Evolutionary conservation across 2,329 filamentous ascomycete species (phyloP).

Genomic region (Fusarium sp.): DNA sequence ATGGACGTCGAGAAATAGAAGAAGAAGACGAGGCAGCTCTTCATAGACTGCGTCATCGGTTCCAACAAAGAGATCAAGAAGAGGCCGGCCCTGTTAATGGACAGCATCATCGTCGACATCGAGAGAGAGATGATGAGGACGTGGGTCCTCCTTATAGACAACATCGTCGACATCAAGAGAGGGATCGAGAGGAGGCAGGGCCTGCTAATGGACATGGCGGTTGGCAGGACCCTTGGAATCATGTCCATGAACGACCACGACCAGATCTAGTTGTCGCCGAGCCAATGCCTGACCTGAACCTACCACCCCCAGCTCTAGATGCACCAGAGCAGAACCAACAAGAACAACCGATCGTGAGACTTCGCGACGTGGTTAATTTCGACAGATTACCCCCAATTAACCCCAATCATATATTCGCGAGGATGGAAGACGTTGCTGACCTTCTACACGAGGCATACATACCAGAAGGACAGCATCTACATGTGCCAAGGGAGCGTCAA

Average conservation of each 20-base stretch:
- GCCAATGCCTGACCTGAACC: background rate
- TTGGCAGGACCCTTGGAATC: background rate
- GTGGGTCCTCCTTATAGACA: background rate
- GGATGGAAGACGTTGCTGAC: background rate
- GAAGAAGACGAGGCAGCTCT: background rate
- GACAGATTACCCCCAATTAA: background rate
- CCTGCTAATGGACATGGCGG: background rate
- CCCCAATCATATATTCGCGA: background rate
- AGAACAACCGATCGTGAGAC: background rate
- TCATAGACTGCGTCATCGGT: background rate
- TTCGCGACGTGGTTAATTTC: background rate
- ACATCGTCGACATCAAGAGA: background rate
- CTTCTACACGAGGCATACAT: background rate
- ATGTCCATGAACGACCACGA: background rate
- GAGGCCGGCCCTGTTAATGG: background rate
- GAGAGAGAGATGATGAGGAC: background rate
- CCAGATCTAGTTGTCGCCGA: background rate
- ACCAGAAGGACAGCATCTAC: background rate
- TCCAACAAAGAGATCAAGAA: background rate
- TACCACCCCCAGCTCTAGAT: background rate
- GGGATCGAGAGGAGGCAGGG: background rate
- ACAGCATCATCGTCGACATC: background rate
- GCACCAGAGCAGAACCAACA: background rate
- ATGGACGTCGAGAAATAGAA: background rate
- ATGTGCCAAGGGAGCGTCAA: background rate